Base-by-base conservation (phyloP, 371 early-diverging fungal genomes). In the Furculomyces boomerangus region DNA sequence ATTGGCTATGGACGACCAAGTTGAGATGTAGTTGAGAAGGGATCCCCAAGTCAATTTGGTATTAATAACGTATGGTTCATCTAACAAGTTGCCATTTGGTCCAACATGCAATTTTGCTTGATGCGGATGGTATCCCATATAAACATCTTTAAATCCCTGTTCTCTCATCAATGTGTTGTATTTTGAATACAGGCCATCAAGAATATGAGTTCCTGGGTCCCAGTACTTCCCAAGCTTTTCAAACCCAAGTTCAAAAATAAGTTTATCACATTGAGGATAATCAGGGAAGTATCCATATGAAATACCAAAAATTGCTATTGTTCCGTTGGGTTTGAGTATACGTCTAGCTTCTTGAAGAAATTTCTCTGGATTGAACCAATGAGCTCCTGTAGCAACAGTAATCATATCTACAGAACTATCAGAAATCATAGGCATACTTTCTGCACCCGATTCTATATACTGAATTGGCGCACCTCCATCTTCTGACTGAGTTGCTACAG, bases 271-370 rank as follows among this genome's bases (percentile, higher is more conserved):
- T 63, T 70, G 48, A 62, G 60, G 58, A 60, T 62, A 68, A 29
- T 67, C 57, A 26, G 64, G 60, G 52, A 80, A 66, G 40, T 62
- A 53, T 25, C 63, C 66, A 41, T 71, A 74, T 1, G 63, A 30
- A 57, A 83, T 82, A 0, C 78, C 75, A 53, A 79, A 72, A 24
- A 81, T 66, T 2, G 78, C 82, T 30, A 85, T 64, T 0, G 83
- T 81, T 14, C 86, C 86, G 2, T 61, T 60, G 26, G 76, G 78
- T 29, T 73, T 74, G 29, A 85, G 70, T n/a, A 81, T 76, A 8
- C 83, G 77, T 48, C 71, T 71, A 16, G 71, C 71, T 59, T 82
- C 81, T 8, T 63, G 56, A 43, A 76, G 75, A 60, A 82, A 83
- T 1, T 59, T 26, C 2, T 64, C 64, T 18, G 73, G 62, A n/a